Evolutionary conservation across 495 filamentous ascomycete species (phyloP), one percentile per base, ranked within the genome.

Genomic region (Xylaria longipes): DNA sequence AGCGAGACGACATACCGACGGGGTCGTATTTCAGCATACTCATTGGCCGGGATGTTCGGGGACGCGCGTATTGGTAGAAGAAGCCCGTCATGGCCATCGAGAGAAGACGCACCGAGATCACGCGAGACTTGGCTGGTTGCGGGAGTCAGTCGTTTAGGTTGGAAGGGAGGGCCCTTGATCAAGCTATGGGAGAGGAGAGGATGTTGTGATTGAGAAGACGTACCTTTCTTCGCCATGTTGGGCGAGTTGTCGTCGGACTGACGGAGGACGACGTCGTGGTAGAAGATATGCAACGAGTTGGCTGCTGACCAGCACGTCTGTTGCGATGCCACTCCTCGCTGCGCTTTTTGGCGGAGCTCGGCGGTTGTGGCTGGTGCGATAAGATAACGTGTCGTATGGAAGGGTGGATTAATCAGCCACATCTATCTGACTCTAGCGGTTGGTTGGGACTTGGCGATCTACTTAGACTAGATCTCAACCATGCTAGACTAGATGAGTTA

Each of bases 1-100:
- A 33, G 29, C 41, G 58, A 56, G 14, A 64, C 25, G 50, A 85
- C 94, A 82, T 93, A 92, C 97, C 93, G 76, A 99, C 93, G 70
- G 97, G 97, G 83, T 99, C 97, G 81, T 99, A 98, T 84, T 99
- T 99, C 73, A 98, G 86, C 94, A 98, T 97, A 83, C 92, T 95
- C 81, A 98, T 87, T 46, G 97, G 96, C 48, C 90, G 85, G 69
- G 95, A 87, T 31, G 86, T 84, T 63, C 97, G 91, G 20, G 95
- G 94, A 39, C 97, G 92, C 66, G 92, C 87, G 80, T 94, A 87
- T 67, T 93, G 97, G 80, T 93, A 93, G 86, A 94, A 99, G 86
- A 92, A 99, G 76, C 97, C 97, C 17, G 97, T 99, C 90, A 97
- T 90, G 72, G 97, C 97, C 97, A 98, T 99, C 67, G 94, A 97